Conservation (phyloP, 805 yeast species). For the Tetrapisispora phaffii region DNA sequence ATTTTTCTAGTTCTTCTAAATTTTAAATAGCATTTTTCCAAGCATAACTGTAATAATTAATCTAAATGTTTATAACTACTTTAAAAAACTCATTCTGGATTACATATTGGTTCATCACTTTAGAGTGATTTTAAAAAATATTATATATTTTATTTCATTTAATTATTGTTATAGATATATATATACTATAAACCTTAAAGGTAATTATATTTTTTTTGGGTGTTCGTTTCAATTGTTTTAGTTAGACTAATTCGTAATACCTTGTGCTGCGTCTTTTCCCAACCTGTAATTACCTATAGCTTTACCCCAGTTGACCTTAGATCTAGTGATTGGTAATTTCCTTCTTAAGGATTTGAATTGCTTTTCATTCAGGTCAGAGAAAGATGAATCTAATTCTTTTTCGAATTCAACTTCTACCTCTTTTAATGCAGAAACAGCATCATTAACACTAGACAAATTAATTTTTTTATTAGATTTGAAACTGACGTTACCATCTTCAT, state of each 20-base stretch:
- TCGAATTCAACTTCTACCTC: conserved; percentile 53
- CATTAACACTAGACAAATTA: conserved; percentile 16
- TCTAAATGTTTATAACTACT: too few species aligned
- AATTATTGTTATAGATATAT: not conserved
- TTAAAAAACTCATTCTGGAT: too few species aligned
- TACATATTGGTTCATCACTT: too few species aligned
- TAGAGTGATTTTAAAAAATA: too few species aligned
- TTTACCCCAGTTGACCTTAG: conserved; percentile 91
- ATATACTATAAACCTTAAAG: not conserved
- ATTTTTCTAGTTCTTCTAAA: conserved; percentile 25
- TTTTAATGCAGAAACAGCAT: conserved; percentile 39
- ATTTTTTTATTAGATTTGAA: conserved; percentile 41
- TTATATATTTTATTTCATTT: too few species aligned
- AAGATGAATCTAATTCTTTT: conserved; percentile 47
- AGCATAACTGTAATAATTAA: not conserved
- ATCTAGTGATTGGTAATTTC: conserved; percentile 82
- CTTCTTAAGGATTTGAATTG: conserved; percentile 81
- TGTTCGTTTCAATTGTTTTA: not conserved
- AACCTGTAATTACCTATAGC: conserved; percentile 82
- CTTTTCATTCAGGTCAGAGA: conserved; percentile 64
- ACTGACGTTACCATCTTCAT: conserved; percentile 91
- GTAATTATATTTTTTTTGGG: not conserved
- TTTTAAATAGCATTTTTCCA: not conserved
- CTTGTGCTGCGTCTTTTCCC: conserved; percentile 65
- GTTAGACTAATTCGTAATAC: not conserved